A percentile compares a stretch with the other conserved stretches of the same genome.
phyloP scores from a whole-genome alignment of 2,329 filamentous ascomycete genomes.

The Beauveria varroae region DNA sequence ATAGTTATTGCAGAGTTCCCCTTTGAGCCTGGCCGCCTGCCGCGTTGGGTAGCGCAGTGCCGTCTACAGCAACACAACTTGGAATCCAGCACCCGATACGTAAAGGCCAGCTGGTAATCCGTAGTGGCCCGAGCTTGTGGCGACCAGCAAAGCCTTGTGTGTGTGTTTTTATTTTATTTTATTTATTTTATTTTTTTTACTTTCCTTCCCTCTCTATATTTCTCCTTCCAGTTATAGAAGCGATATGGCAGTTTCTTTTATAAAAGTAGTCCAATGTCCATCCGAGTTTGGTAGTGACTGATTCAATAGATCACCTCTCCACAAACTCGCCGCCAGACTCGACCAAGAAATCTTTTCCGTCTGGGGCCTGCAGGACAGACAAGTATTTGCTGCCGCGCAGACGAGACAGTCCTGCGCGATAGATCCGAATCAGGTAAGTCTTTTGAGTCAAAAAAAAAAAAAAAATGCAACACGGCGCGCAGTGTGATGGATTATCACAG shows the following conservation, averaged over 20 bases:
- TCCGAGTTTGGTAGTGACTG: background rate
- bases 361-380: background rate
- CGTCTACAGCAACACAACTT: background rate
- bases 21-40: background rate
- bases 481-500: constrained; percentile 3
- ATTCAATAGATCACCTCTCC: background rate
- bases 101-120: background rate
- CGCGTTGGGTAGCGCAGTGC: background rate
- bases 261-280: background rate
- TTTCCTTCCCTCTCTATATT: too few relatives aligned
- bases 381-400: background rate
- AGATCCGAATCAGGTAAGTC: constrained; percentile 6
- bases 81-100: background rate
- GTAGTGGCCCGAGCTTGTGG: constrained; percentile 6
- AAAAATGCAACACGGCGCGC: background rate
- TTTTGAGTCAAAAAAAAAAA: constrained; percentile 10
- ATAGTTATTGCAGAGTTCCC: background rate
- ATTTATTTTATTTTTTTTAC: too few relatives aligned
- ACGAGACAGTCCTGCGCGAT: background rate
- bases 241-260: background rate
- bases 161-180: too few relatives aligned
- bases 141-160: background rate
- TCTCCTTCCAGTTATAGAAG: background rate
- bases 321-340: background rate
- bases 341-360: background rate